Base-by-base conservation (phyloP, 1,284 basidiomycete species). In the Earliella scabrosa region DNA sequence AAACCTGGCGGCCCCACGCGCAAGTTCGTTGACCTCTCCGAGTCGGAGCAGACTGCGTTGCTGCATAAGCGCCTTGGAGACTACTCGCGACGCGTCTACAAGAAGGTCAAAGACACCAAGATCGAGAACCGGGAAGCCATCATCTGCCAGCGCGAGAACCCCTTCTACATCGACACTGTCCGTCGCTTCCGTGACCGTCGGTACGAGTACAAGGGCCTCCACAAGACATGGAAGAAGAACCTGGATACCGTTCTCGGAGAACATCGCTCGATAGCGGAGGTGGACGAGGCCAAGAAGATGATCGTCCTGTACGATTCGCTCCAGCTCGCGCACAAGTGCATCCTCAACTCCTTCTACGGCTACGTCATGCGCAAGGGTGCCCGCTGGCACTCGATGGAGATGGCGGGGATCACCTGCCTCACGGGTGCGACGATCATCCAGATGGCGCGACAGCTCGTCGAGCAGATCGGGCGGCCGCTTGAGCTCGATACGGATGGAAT, bases 351-450 rank as follows among this genome's bases (percentile, higher is more conserved):
- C 3, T 99, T 99, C 82, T 99, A 99, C 73, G 97, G 97, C 45
- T 99, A 99, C 69, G 97, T 99, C 73, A 99, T 99, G 97, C 89
- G 97, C 35, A 99, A 99, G 72, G 97, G 97, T 55, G 97, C 97
- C 16, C 83, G 97, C 21, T 99, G 97, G 97, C 97, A 99, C 75
- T 98, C 96, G 35, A 99, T 99, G 97, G 97, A 99, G 78, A 99
- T 99, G 97, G 97, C 97, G 0, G 97, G 97, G 20, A 98, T 99
- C 66, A 99, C 97, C 9, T 99, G 97, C 77, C 78, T 99, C 45
- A 99, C 97, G 0, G 97, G 97, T n/a, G 96, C 97, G 6, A 94
- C 87, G 4, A 99, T 99, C 76, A 99, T 99, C 66, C 97, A 99
- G 73, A 97, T 99, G 95, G 97, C 97, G n/a, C 87, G 97, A 35